A percentile compares a stretch with the other conserved stretches of the same genome.
These are phyloP conservation scores for Russula griseocarnosa DNA, from an alignment of 768 basidiomycete species.

Conservation along the genomic window DNA sequence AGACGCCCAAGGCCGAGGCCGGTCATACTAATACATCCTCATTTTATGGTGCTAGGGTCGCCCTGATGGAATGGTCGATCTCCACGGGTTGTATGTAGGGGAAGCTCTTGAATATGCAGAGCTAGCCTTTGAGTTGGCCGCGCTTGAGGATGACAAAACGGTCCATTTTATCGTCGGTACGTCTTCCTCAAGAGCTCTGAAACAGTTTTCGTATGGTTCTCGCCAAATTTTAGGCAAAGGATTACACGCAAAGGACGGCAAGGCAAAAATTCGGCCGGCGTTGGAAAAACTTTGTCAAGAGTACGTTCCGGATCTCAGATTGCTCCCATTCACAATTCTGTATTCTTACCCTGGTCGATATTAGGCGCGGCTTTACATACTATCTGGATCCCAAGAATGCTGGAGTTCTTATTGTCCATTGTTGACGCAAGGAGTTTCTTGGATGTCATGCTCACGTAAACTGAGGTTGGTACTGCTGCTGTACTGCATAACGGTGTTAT, in stretches of 20 bases:
- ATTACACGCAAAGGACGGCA: conserved; percentile 6
- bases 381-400: conserved; percentile 8
- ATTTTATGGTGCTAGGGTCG: not conserved
- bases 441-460: not conserved
- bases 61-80: conserved; percentile 1
- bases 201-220: not conserved
- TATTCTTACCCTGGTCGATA: not conserved
- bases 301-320: conserved; percentile 4
- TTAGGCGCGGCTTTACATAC: conserved; percentile 2
- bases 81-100: conserved; percentile 9
- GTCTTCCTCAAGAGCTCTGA: not conserved
- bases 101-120: conserved; percentile 5
- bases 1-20: not conserved
- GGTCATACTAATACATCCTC: not conserved
- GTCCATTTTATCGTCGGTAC: conserved; percentile 22
- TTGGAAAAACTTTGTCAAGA: not conserved
- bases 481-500: not conserved
- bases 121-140: not conserved
- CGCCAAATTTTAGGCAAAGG: conserved; percentile 3
- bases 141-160: not conserved
- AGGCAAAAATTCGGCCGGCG: conserved; percentile 17
- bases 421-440: not conserved
- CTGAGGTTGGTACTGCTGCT: not conserved
- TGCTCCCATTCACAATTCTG: not conserved
- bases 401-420: conserved; percentile 17